A percentile compares a stretch with the other conserved stretches of the same genome.
phyloP scores from a whole-genome alignment of 306 rosid genomes.

The Quercus bicolor region DNA sequence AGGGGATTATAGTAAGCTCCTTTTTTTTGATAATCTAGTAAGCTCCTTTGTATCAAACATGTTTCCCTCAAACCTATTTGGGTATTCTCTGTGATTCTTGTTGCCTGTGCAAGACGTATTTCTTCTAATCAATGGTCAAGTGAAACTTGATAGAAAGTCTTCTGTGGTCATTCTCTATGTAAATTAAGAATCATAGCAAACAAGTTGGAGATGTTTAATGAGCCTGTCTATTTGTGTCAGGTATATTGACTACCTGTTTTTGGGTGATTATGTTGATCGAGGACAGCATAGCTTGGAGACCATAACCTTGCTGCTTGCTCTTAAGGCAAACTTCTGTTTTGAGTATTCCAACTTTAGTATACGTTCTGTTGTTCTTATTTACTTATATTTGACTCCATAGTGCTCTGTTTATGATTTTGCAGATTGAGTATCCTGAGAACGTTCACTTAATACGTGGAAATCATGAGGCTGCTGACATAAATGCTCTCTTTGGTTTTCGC shows the following conservation, averaged over 20 bases:
- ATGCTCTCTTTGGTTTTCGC: conserved; percentile 98
- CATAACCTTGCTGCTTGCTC: conserved; percentile 93
- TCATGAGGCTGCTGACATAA: conserved; percentile 99
- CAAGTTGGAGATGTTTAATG: conserved; percentile 13
- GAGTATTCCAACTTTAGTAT: conserved; percentile 15
- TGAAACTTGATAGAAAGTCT: conserved; percentile 8
- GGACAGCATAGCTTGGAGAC: conserved; percentile 99
- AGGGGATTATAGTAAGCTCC: conserved; percentile 3
- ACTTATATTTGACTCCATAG: conserved; percentile 19
- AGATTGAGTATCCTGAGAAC: conserved; percentile 95
- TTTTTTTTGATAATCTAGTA: background rate
- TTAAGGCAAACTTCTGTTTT: conserved; percentile 59
- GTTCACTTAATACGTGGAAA: conserved; percentile 99
- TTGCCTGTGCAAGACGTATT: conserved; percentile 10
- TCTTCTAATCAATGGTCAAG: conserved; percentile 18
- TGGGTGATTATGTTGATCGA: conserved; percentile 99
- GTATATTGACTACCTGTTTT: conserved; percentile 95
- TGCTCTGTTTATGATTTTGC: conserved; percentile 37
- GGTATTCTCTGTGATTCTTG: conserved; percentile 21
- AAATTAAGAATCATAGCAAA: background rate
- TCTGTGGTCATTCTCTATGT: conserved; percentile 9
- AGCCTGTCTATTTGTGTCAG: conserved; percentile 41
- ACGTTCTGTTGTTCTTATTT: conserved; percentile 14
- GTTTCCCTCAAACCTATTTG: background rate
- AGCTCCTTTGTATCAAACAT: background rate